Evolutionary conservation across 192 early-diverging fungal species (phyloP).

Genomic region (Backusella sp.): DNA sequence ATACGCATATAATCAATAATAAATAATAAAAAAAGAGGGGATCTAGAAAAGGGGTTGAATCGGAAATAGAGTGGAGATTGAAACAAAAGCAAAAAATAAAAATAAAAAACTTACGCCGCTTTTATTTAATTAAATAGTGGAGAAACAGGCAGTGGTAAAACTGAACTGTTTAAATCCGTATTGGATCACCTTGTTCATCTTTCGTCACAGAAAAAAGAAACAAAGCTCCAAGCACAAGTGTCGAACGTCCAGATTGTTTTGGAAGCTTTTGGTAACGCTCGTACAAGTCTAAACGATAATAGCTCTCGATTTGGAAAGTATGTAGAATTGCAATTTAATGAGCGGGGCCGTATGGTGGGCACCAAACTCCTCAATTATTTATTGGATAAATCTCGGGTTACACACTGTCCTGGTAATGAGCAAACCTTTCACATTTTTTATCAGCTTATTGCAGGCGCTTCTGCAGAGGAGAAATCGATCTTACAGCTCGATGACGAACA

Average conservation of each 20-base stretch:
- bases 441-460: slow-evolving; percentile 85
- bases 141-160: slow-evolving; percentile 87
- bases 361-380: slow-evolving; percentile 86
- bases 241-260: slow-evolving; percentile 70
- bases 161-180: slow-evolving; percentile 66
- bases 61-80: background rate
- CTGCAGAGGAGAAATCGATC: slow-evolving; percentile 71
- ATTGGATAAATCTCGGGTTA: slow-evolving; percentile 82
- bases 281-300: slow-evolving; percentile 70
- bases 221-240: slow-evolving; percentile 68
- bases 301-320: slow-evolving; percentile 85
- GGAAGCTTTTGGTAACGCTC: slow-evolving; percentile 88
- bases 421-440: slow-evolving; percentile 96
- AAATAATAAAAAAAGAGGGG: background rate
- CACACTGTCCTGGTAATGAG: slow-evolving; percentile 59
- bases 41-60: background rate
- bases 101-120: slow-evolving; percentile 5
- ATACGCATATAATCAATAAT: background rate
- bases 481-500: slow-evolving; percentile 68
- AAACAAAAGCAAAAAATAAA: background rate
- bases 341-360: slow-evolving; percentile 86
- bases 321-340: slow-evolving; percentile 90
- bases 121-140: slow-evolving; percentile 57
- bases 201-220: slow-evolving; percentile 69
- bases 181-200: slow-evolving; percentile 68